Evolutionary conservation across 106 monocot species (phyloP), one percentile per base, ranked within the genome.

Genomic region (Dendrobium nobile): DNA sequence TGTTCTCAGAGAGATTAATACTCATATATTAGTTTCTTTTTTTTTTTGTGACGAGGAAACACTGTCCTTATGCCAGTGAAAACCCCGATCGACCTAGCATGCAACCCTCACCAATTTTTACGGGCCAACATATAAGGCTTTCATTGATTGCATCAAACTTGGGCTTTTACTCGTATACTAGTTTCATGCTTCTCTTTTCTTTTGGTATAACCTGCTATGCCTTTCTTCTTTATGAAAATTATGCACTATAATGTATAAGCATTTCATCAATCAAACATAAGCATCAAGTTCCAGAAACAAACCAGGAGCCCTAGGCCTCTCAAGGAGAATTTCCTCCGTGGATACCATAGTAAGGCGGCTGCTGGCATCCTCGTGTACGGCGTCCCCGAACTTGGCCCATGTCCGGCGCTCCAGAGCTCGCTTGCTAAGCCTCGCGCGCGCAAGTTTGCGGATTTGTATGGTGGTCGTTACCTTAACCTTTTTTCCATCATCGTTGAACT

Each of bases 311-410:
- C 90, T 78, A 4, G 96, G 88, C 67, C 93, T 80, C 84, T 96
- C 96, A 20, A 96, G 90, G 10, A 96, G 11, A 84, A 93, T 92
- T 84, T 96, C 96, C 84, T 96, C 96, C 1, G 93, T 96, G 15
- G 93, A 93, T 6, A 96, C 93, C 93, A 93, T 93, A 48, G 96
- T 96, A 73, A 92, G 90, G 13, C 92, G 84, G 58, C 84, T 86
- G 13, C 93, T 90, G 13, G 81, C 81, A 18, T 93, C 96, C 85
- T 89, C 96, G 26, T 86, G 76, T 13, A 64, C 88, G 24, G 88
- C 93, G n/a, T 93, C 96, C 19, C 96, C 96, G 65, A 96, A 96
- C 87, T 93, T 96, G 47, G 84, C 40, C 96, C 91, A 96, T 9
- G 87, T 81, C 48, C 96, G 83, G 65, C 96, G 86, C 87, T 96